These are phyloP conservation scores for Solanum bulbocastanum DNA, from an alignment of 257 asterid species.

Conservation along the genomic window DNA sequence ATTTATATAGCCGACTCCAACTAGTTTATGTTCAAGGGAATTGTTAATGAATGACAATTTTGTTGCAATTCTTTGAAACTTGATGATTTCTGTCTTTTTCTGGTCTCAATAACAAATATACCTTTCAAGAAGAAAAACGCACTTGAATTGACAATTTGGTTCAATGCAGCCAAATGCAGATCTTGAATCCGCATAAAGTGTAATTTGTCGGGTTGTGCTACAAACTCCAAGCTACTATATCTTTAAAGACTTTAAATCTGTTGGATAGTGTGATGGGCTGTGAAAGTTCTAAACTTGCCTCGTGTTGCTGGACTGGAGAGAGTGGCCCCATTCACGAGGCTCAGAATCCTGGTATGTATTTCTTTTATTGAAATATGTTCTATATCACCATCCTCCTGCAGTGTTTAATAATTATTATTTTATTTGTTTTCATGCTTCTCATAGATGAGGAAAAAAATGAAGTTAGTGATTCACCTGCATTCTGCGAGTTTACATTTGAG, in stretches of 20 bases:
- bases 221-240: not conserved
- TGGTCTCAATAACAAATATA: not conserved
- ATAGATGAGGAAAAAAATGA: slow-evolving; percentile 57
- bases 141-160: not conserved
- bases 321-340: slow-evolving; percentile 13
- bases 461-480: slow-evolving; percentile 55
- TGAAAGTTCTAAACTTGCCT: slow-evolving; percentile 19
- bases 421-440: not conserved
- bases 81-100: not conserved
- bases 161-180: not conserved
- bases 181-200: not conserved
- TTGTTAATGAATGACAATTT: not conserved
- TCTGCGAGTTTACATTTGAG: slow-evolving; percentile 74
- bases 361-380: not conserved
- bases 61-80: not conserved
- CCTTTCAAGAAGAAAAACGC: not conserved
- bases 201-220: not conserved
- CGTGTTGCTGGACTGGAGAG: slow-evolving; percentile 26
- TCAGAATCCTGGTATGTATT: slow-evolving; percentile 15
- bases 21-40: not conserved
- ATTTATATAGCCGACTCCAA: not conserved
- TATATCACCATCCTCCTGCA: not conserved
- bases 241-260: not conserved
- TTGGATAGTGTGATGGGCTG: slow-evolving; percentile 22
- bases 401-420: not conserved